phyloP scores from a whole-genome alignment of 2,329 filamentous ascomycete species.

The Leptodontidium sp. region DNA sequence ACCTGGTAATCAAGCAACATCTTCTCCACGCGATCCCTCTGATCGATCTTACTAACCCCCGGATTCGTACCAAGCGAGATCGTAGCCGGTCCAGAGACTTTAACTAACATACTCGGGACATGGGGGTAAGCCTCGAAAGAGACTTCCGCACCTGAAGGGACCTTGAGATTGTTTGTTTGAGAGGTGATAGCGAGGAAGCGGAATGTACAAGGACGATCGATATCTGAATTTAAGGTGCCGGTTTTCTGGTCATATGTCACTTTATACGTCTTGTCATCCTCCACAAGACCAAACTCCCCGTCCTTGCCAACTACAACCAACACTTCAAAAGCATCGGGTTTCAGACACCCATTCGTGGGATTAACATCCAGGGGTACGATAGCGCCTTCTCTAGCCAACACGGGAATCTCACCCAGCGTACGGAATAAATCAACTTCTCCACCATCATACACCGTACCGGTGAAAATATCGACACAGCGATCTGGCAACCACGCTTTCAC shows the following conservation, averaged over 20 bases:
- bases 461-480: constrained; percentile 64
- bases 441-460: constrained; percentile 64
- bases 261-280: constrained; percentile 18
- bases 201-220: constrained; percentile 26
- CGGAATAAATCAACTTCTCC: constrained; percentile 61
- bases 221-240: constrained; percentile 17
- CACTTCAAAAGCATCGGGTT: constrained; percentile 22
- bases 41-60: constrained; percentile 23
- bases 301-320: constrained; percentile 24
- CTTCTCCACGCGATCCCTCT: constrained; percentile 20
- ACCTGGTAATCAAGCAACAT: constrained; percentile 23
- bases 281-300: constrained; percentile 9
- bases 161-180: neutral
- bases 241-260: constrained; percentile 12
- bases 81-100: constrained; percentile 17
- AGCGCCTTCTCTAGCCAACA: constrained; percentile 62
- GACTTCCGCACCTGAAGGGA: neutral
- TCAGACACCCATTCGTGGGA: constrained; percentile 21
- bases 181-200: constrained; percentile 22
- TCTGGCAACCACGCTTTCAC: constrained; percentile 65
- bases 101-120: constrained; percentile 22
- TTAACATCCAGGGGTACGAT: constrained; percentile 56
- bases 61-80: constrained; percentile 31
- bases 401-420: constrained; percentile 57
- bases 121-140: constrained; percentile 11